Evolutionary conservation across 805 yeast species (phyloP).

Genomic region (Schizosaccharomyces lindneri): DNA sequence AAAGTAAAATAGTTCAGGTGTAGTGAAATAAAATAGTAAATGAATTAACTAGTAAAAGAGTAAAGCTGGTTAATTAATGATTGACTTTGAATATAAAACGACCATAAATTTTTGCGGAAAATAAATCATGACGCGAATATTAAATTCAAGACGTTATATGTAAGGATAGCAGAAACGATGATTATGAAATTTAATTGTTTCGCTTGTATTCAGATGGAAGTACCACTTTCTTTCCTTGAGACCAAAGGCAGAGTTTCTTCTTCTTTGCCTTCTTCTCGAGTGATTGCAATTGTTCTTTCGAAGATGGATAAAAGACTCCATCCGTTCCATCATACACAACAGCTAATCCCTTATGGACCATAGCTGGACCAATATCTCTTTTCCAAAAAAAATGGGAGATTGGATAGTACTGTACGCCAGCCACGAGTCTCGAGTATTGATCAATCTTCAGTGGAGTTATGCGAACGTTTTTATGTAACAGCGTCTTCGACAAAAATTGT

Average conservation of each 20-base stretch:
- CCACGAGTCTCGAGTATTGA: not conserved
- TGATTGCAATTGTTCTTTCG: slow-evolving; percentile 1
- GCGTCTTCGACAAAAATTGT: not conserved
- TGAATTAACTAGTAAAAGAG: too few relatives aligned
- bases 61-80: not conserved
- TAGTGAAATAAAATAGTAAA: too few relatives aligned
- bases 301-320: slow-evolving; percentile 27
- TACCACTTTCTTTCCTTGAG: slow-evolving; percentile 4
- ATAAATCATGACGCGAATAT: too few relatives aligned
- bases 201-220: slow-evolving; percentile 6
- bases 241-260: slow-evolving; percentile 6
- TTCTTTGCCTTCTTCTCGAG: slow-evolving; percentile 3
- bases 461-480: not conserved
- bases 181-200: not conserved
- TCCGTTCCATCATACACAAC: slow-evolving; percentile 64
- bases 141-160: not conserved
- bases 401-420: slow-evolving; percentile 25
- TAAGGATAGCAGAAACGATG: not conserved
- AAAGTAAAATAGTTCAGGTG: too few relatives aligned
- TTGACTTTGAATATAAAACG: not conserved
- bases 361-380: slow-evolving; percentile 57
- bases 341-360: slow-evolving; percentile 64
- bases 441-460: not conserved
- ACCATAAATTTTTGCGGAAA: not conserved
- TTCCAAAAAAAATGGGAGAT: slow-evolving; percentile 40